These are phyloP conservation scores for Rhypophila decipiens DNA, from an alignment of 495 filamentous ascomycete genomes.

Conservation along the genomic window DNA sequence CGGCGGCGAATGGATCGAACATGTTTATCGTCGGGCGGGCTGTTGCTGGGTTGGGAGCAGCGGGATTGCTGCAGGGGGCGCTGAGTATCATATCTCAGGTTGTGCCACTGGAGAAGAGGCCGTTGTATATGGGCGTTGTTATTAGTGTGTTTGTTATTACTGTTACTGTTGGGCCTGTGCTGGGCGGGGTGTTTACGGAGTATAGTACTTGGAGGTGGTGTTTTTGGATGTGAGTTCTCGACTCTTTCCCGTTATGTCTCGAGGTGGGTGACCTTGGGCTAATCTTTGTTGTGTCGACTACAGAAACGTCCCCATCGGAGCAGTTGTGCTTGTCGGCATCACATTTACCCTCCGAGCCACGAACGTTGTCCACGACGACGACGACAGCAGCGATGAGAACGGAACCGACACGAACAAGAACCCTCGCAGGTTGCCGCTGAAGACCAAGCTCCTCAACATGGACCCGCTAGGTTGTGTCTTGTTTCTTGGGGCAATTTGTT, in stretches of 20 bases:
- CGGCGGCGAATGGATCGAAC: slow-evolving; percentile 35
- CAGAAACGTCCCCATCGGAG: background rate
- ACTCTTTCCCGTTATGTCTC: background rate
- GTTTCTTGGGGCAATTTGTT: background rate
- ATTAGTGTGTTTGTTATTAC: slow-evolving; percentile 57
- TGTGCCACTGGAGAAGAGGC: slow-evolving; percentile 32
- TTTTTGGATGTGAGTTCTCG: slow-evolving; percentile 41
- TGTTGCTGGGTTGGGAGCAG: slow-evolving; percentile 46
- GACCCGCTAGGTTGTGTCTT: background rate
- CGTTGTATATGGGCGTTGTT: slow-evolving; percentile 29
- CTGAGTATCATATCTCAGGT: slow-evolving; percentile 28
- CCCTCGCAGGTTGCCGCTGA: no score
- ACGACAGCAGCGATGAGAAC: no score
- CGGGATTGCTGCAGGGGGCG: slow-evolving; percentile 30
- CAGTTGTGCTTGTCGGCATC: background rate
- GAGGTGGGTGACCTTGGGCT: background rate
- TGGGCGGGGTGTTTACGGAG: slow-evolving; percentile 47
- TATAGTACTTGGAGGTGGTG: slow-evolving; percentile 52
- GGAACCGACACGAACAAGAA: background rate
- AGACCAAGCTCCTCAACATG: background rate
- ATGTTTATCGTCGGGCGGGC: slow-evolving; percentile 51
- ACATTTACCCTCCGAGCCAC: background rate
- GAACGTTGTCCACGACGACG: background rate
- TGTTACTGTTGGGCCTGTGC: slow-evolving; percentile 58
- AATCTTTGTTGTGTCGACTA: background rate